Percentiles rank a stretch among this genome's conserved stretches.
Conservation (phyloP, 306 rosid species). For the Lathyrus tuberosus region DNA sequence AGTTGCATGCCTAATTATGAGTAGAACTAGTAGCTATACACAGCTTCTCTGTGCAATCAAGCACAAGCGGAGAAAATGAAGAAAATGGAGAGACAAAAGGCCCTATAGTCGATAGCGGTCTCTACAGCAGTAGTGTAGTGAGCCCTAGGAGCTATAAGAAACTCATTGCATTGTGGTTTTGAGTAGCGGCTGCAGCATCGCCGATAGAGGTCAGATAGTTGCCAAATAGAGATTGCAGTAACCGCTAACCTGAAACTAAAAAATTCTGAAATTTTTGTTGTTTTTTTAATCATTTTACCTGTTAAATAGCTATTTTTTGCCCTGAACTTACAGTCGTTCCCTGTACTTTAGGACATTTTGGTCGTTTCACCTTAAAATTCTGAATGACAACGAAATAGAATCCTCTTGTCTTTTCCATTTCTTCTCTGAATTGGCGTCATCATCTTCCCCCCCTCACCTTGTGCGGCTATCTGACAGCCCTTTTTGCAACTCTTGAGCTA, state of each 20-base stretch:
- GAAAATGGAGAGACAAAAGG: slow-evolving; percentile 1
- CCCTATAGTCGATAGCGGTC: background rate
- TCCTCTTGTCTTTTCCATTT: background rate
- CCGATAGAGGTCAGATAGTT: background rate
- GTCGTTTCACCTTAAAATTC: background rate
- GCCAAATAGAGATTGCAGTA: background rate
- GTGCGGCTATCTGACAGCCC: background rate
- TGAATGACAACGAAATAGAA: background rate
- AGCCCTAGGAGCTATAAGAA: background rate
- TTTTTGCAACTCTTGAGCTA: background rate
- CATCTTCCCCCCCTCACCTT: background rate
- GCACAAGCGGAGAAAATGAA: slow-evolving; percentile 5
- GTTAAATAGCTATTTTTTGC: too few species aligned
- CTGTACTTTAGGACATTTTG: background rate
- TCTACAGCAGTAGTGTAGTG: background rate
- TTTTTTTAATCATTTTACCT: too few species aligned
- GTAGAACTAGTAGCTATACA: slow-evolving; percentile 1
- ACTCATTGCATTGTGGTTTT: background rate
- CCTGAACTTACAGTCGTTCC: too few species aligned
- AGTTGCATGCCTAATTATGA: slow-evolving; percentile 12
- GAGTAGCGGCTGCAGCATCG: background rate
- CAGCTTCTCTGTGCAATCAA: slow-evolving; percentile 11
- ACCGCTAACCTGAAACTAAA: background rate
- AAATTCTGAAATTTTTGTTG: background rate
- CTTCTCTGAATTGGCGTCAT: background rate